phyloP scores from a whole-genome alignment of 1,284 basidiomycete species.

The Ceratobasidium sp. region DNA sequence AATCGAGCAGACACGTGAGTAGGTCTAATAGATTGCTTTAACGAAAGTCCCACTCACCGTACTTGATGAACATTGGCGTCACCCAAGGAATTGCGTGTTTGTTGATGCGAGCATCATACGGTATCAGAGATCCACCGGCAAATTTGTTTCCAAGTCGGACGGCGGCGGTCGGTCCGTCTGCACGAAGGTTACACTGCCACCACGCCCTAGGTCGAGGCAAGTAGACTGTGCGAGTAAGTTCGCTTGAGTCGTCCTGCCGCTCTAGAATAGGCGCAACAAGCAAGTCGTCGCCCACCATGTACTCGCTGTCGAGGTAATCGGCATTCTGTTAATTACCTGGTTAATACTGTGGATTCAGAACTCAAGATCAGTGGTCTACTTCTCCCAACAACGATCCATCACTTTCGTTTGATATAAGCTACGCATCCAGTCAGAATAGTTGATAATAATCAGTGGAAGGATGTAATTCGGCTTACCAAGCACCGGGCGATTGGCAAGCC shows the following conservation, averaged over 20 bases:
- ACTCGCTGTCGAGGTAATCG: constrained; percentile 38
- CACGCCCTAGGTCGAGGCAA: constrained; percentile 34
- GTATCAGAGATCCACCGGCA: constrained; percentile 29
- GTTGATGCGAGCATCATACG: constrained; percentile 15
- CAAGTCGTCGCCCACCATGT: constrained; percentile 38
- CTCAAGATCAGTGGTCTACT: not conserved
- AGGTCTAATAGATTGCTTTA: too few species aligned
- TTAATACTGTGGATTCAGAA: too few species aligned
- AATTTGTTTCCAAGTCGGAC: constrained; percentile 13
- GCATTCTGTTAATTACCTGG: constrained; percentile 1
- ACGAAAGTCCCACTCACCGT: too few species aligned
- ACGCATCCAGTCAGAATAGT: not conserved
- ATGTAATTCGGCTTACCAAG: not conserved
- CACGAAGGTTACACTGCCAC: constrained; percentile 39
- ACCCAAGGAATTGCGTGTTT: constrained; percentile 14
- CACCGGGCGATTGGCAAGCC: constrained; percentile 41
- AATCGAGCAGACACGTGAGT: not conserved
- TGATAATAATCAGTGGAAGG: not conserved
- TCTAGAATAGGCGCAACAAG: constrained; percentile 32
- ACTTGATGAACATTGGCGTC: constrained; percentile 40
- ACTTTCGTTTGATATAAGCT: constrained; percentile 40
- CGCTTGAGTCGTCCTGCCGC: not conserved
- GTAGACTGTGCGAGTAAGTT: constrained; percentile 29
- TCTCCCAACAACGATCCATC: constrained; percentile 33
- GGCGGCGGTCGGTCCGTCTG: constrained; percentile 21